phyloP scores from a whole-genome alignment of 768 basidiomycete genomes.

The Agrocybe praecox region DNA sequence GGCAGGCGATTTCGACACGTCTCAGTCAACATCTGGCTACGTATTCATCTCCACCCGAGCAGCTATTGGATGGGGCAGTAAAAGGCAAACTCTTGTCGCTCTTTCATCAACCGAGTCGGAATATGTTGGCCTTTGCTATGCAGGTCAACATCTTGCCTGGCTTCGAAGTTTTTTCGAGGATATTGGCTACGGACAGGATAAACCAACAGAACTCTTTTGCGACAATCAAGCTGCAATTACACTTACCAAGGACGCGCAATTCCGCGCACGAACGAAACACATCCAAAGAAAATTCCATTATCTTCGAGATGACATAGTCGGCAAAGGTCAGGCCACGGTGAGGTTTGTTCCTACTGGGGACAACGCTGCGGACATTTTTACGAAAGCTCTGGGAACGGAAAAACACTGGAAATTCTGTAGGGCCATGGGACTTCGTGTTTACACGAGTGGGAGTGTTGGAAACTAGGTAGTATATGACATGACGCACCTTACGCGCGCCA shows the following conservation, averaged over 20 bases:
- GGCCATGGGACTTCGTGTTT: slow-evolving; percentile 27
- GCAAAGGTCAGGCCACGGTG: slow-evolving; percentile 4
- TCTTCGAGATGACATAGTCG: slow-evolving; percentile 24
- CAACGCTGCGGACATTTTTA: slow-evolving; percentile 19
- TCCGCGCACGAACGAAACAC: slow-evolving; percentile 36
- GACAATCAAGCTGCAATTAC: slow-evolving; percentile 28
- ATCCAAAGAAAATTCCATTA: slow-evolving; percentile 37
- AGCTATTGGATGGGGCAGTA: slow-evolving; percentile 29
- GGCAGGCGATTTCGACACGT: slow-evolving; percentile 19
- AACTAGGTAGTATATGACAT: background rate
- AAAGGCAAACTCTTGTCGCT: slow-evolving; percentile 23
- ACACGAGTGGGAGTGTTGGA: slow-evolving; percentile 23
- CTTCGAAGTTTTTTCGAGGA: slow-evolving; percentile 17
- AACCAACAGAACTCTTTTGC: slow-evolving; percentile 11
- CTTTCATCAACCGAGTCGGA: slow-evolving; percentile 9
- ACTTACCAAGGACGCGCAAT: slow-evolving; percentile 19
- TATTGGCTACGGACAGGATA: slow-evolving; percentile 7
- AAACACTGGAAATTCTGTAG: slow-evolving; percentile 17
- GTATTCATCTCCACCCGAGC: slow-evolving; percentile 23
- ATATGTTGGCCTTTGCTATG: slow-evolving; percentile 9
- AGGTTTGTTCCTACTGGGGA: slow-evolving; percentile 16
- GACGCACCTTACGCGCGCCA: too few species aligned
- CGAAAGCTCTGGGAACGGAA: slow-evolving; percentile 13
- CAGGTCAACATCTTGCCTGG: slow-evolving; percentile 16
- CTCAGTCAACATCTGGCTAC: slow-evolving; percentile 25